Evolutionary conservation across 345 rosid genomes (phyloP), one percentile per base, ranked within the genome.

Genomic region (Brassica incana): DNA sequence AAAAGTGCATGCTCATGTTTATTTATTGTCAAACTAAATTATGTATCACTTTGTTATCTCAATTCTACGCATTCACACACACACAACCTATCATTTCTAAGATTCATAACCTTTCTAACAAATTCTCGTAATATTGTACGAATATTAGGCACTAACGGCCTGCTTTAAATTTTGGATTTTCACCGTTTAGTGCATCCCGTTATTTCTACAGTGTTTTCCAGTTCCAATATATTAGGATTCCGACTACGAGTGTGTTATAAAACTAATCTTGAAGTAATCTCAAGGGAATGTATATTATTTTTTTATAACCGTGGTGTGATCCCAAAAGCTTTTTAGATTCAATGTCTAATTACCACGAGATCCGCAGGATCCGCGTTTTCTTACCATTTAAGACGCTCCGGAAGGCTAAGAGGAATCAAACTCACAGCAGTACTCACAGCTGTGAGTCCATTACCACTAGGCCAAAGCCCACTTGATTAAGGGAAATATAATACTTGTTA

Each of bases 1-100:
- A 75, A 80, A 80, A 80, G 83, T 80, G 72, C 76, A 80, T 80
- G 76, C 76, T 63, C 80, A 75, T 81, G 67, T 76, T 80, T 65
- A 48, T 80, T 70, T 71, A 75, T 66, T 65, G 40, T 56, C 32
- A 70, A 70, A 65, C 62, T 70, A 75, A 75, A 64, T 63, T 60
- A 74, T 50, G 71, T 71, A 72, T 69, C 71, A 64, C 40, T 80
- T 69, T 75, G 36, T 64, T 75, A 70, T 38, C 54, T 36, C 14
- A 73, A 32, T 75, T 65, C 29, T 25, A 64, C 15, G 14, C 65
- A 56, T 16, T 18, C 62, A 58, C 62, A 52, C 58, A 52, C 59
- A 58, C 40, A 60, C 9, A 16, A 10, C n/a, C 79, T 73, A 78
- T 54, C 8, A 2, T 77, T 71, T 71, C 60, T 71, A 65, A 15